phyloP scores from a whole-genome alignment of 768 basidiomycete species.

The Chlorophyllum brunneum region DNA sequence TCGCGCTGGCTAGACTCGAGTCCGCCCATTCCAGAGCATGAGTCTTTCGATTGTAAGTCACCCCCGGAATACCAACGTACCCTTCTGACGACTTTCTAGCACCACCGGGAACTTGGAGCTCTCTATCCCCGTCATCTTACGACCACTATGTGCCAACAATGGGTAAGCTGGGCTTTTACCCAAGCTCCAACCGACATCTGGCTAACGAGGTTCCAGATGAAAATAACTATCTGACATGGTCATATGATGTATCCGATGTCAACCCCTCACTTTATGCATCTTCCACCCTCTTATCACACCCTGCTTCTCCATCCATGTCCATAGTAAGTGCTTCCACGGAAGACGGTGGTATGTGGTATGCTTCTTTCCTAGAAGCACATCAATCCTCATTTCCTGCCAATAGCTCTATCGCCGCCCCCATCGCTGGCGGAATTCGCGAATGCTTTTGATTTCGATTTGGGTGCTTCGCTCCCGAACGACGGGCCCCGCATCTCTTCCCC shows the following conservation, averaged over 20 bases:
- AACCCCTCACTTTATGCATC: slow-evolving; percentile 19
- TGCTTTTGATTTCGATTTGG: slow-evolving; percentile 30
- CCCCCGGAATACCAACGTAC: not conserved
- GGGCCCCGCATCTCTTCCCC: slow-evolving; percentile 4
- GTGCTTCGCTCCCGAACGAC: slow-evolving; percentile 18
- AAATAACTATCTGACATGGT: slow-evolving; percentile 19
- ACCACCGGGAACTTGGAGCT: not conserved
- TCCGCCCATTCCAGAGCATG: slow-evolving; percentile 21
- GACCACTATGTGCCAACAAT: slow-evolving; percentile 1
- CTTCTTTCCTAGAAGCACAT: not conserved
- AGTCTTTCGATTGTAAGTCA: slow-evolving; percentile 19
- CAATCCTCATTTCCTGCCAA: slow-evolving; percentile 12
- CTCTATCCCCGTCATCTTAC: slow-evolving; percentile 4
- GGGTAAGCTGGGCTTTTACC: not conserved
- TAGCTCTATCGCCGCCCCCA: slow-evolving; percentile 31
- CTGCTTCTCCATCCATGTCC: slow-evolving; percentile 26
- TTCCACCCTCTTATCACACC: slow-evolving; percentile 8
- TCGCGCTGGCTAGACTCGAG: slow-evolving; percentile 24
- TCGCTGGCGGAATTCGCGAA: slow-evolving; percentile 26
- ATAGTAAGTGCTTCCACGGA: slow-evolving; percentile 30
- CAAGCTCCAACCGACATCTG: not conserved
- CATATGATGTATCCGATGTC: slow-evolving; percentile 22
- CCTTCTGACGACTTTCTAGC: not conserved
- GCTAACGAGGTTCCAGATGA: slow-evolving; percentile 18
- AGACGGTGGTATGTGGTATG: slow-evolving; percentile 24